Evolutionary conservation across 352 stramenopile species (phyloP), one percentile per base, ranked within the genome.

Genomic region (Globisporangium barbulae): DNA sequence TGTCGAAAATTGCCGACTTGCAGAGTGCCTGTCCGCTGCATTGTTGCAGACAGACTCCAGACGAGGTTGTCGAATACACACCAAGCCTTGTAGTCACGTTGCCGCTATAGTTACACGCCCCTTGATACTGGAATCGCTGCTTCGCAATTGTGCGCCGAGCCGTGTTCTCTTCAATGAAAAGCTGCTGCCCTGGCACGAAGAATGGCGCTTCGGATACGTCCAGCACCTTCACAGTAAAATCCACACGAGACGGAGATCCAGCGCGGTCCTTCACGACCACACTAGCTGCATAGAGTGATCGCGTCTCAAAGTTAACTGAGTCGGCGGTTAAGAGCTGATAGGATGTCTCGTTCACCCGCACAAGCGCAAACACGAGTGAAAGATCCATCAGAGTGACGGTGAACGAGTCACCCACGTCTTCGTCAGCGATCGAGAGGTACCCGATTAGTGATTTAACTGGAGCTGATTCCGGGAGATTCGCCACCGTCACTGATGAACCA

Each of bases 131-230:
- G 39, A 78, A 78, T 54, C 50, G 63, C n/a, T 67, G 45, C 19
- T 67, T 65, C 19, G 55, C 56, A 4, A 83, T 44, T 3, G 50
- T 64, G 1, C 49, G 41, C 25, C 22, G 45, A 21, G 21, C 45
- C 47, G 44, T 21, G 47, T 78, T 74, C 55, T 80, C 73, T 31
- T 75, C 64, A 21, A 78, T 78, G 19, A 78, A 75, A n/a, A 78
- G 66, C n/a, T 78, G 62, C 35, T 79, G 73, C 1, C 63, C 50
- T n/a, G 42, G 33, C 21, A 57, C 61, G 25, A 85, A 60, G 37
- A 69, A 66, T n/a, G 79, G 79, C 13, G 63, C 15, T 25, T 89
- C 79, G n/a, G 86, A 80, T 13, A 75, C 62, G 62, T 89, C 75
- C 5, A 65, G 48, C 10, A 89, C 69, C 28, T 42, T 60, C 53